These are phyloP conservation scores for Pythium graminicola DNA, from an alignment of 352 stramenopile genomes.

Conservation along the genomic window DNA sequence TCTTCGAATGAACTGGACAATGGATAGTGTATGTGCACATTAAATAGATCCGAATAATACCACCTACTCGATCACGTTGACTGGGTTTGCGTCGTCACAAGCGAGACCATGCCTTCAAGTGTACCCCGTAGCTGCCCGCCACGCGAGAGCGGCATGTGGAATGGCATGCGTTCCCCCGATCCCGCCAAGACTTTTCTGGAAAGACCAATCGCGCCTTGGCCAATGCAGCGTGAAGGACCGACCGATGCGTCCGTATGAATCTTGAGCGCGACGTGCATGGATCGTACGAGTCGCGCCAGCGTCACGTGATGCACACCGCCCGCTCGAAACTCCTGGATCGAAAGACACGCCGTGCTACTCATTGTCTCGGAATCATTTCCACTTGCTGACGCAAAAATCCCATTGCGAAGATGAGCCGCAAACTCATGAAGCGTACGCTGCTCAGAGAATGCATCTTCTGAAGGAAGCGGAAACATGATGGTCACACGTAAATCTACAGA, in stretches of 20 bases:
- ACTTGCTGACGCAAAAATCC: constrained; percentile 30
- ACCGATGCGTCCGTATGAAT: constrained; percentile 42
- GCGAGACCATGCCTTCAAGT: constrained; percentile 40
- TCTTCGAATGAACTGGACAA: too few relatives aligned
- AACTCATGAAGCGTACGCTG: constrained; percentile 79
- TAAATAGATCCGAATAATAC: constrained; percentile 18
- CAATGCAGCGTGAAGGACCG: constrained; percentile 29
- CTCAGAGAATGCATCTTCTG: constrained; percentile 77
- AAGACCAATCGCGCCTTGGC: constrained; percentile 65
- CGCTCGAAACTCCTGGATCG: constrained; percentile 15
- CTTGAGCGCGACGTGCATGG: constrained; percentile 72
- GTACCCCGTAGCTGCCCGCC: constrained; percentile 51
- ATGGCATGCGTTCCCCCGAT: constrained; percentile 29
- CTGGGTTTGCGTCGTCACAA: constrained; percentile 15
- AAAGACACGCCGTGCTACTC: constrained; percentile 18
- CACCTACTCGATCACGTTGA: not conserved
- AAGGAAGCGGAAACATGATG: constrained; percentile 71
- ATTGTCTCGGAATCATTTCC: constrained; percentile 16
- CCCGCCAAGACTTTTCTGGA: constrained; percentile 30
- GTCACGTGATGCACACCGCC: constrained; percentile 49
- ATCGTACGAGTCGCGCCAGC: constrained; percentile 38
- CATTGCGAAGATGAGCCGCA: constrained; percentile 55
- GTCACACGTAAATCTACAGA: constrained; percentile 31
- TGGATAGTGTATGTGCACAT: constrained; percentile 1
- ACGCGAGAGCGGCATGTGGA: constrained; percentile 46